Evolutionary conservation across 2,329 filamentous ascomycete genomes (phyloP).

Genomic region (Trichoderma koningii): DNA sequence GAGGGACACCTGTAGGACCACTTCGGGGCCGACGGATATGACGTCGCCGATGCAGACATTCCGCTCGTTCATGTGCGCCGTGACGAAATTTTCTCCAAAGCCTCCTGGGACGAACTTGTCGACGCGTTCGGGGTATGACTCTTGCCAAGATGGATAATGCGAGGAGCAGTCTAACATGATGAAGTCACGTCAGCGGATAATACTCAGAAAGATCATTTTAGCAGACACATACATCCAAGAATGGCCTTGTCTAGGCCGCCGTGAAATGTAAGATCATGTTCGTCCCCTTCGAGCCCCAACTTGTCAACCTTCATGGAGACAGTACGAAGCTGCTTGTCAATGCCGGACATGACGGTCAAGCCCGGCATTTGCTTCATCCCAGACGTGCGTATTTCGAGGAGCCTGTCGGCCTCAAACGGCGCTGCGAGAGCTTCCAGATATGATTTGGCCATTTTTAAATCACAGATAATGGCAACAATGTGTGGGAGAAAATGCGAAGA

Average conservation of each 20-base stretch:
- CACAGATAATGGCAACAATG: no score
- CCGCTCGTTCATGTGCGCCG: slow-evolving; percentile 59
- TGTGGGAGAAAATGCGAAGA: neutral
- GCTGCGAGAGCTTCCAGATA: slow-evolving; percentile 43
- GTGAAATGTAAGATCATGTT: slow-evolving; percentile 64
- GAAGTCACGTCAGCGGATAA: neutral
- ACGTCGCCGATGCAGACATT: slow-evolving; percentile 68
- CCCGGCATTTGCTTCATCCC: slow-evolving; percentile 57
- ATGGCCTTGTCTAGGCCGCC: slow-evolving; percentile 66
- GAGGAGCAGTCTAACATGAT: slow-evolving; percentile 54
- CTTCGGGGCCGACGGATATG: slow-evolving; percentile 52
- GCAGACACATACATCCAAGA: slow-evolving; percentile 51
- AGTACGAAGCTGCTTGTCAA: slow-evolving; percentile 53
- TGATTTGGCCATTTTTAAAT: slow-evolving; percentile 4
- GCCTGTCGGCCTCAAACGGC: slow-evolving; percentile 50
- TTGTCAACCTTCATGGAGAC: slow-evolving; percentile 50
- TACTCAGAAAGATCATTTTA: neutral
- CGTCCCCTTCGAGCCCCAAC: slow-evolving; percentile 59
- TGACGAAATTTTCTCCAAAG: slow-evolving; percentile 67
- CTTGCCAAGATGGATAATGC: slow-evolving; percentile 59
- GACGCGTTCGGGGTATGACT: slow-evolving; percentile 54
- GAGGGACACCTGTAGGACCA: slow-evolving; percentile 60
- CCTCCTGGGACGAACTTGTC: slow-evolving; percentile 57
- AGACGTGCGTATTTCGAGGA: slow-evolving; percentile 60
- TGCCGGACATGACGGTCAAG: slow-evolving; percentile 56